Conservation (phyloP, 192 early-diverging fungal genomes). For the Coemansia sp. region DNA sequence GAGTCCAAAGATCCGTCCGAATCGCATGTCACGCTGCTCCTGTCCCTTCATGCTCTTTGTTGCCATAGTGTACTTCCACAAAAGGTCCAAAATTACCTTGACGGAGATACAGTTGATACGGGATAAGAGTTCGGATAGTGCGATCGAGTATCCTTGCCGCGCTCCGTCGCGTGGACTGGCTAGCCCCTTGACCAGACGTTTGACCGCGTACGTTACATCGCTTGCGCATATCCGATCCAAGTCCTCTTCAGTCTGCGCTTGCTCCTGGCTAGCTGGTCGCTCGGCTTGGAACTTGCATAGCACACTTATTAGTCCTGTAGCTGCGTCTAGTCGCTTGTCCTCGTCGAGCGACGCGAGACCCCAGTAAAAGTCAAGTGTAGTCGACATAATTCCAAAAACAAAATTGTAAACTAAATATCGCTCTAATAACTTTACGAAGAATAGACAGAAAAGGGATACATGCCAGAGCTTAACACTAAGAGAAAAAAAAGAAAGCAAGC, state of each 20-base stretch:
- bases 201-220: slow-evolving; percentile 86
- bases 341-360: slow-evolving; percentile 80
- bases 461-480: not conserved
- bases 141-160: slow-evolving; percentile 94
- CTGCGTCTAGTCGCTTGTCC: slow-evolving; percentile 65
- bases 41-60: slow-evolving; percentile 73
- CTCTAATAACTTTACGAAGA: not conserved
- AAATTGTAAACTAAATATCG: not conserved
- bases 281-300: slow-evolving; percentile 61
- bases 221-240: slow-evolving; percentile 69
- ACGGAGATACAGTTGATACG: slow-evolving; percentile 58
- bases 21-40: slow-evolving; percentile 88
- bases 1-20: slow-evolving; percentile 90
- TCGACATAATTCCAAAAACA: slow-evolving; percentile 18
- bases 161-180: slow-evolving; percentile 84
- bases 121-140: slow-evolving; percentile 77
- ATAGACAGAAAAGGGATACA: not conserved
- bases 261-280: slow-evolving; percentile 21
- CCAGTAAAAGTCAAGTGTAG: slow-evolving; percentile 72
- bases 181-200: slow-evolving; percentile 87
- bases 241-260: slow-evolving; percentile 63
- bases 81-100: slow-evolving; percentile 69
- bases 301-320: slow-evolving; percentile 62
- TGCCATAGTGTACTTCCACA: slow-evolving; percentile 65
- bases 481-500: not conserved